A percentile compares a stretch with the other conserved stretches of the same genome.
Conservation (phyloP, 2,329 filamentous ascomycete species). For the Fusarium pseudocircinatum region DNA sequence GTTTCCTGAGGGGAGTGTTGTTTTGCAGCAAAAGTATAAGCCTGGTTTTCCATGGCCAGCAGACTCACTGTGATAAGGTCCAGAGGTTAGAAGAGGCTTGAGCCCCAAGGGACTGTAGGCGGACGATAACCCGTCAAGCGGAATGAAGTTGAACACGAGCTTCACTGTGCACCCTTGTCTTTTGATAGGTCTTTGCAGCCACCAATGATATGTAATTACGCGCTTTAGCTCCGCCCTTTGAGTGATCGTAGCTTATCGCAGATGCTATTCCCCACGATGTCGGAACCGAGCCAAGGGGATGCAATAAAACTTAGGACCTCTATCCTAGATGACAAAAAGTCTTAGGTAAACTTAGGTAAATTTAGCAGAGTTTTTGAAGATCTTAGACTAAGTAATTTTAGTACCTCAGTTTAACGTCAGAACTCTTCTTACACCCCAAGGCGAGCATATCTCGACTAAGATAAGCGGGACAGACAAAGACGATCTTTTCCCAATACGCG, state of each 20-base stretch:
- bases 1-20: background rate
- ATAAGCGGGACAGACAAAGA: constrained; percentile 23
- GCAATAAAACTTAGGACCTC: too few species aligned
- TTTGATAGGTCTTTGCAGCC: background rate
- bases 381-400: too few species aligned
- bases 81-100: background rate
- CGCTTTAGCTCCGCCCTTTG: background rate
- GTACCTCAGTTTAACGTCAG: too few species aligned
- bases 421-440: too few species aligned
- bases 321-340: too few species aligned
- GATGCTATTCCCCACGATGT: background rate
- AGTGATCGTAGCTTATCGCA: background rate
- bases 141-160: background rate
- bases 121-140: background rate
- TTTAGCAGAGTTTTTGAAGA: too few species aligned
- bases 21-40: background rate
- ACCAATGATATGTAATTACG: background rate
- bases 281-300: too few species aligned
- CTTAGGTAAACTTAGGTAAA: too few species aligned
- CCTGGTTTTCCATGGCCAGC: background rate
- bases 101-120: background rate
- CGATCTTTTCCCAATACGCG: constrained; percentile 30
- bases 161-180: background rate
- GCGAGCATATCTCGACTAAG: background rate
- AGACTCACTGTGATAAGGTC: background rate